Percentiles rank a stretch among this genome's conserved stretches.
Conservation (phyloP, 306 rosid genomes). For the Fragaria vesca region DNA sequence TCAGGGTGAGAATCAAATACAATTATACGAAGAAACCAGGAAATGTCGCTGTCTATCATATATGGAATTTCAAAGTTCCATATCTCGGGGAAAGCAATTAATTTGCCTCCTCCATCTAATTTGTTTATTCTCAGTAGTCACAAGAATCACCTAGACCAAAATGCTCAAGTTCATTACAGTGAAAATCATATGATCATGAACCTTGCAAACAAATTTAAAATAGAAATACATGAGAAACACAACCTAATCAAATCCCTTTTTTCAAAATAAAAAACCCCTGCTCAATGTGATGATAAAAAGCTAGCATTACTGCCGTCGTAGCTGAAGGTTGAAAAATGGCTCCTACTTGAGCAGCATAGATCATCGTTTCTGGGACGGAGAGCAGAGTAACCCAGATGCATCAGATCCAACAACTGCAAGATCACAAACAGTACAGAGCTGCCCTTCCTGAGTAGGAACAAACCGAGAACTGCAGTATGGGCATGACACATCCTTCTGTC, state of each 20-base stretch:
- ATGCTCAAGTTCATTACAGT: conserved; percentile 11
- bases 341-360: conserved; percentile 29
- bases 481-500: conserved; percentile 79
- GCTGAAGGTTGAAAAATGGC: conserved; percentile 4
- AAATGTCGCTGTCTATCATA: not conserved
- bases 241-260: conserved; percentile 14
- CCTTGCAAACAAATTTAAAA: conserved; percentile 12
- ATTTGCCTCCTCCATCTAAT: conserved; percentile 14
- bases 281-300: conserved; percentile 3
- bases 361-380: conserved; percentile 71
- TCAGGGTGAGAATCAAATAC: not conserved
- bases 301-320: not conserved
- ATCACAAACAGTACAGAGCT: conserved; percentile 75
- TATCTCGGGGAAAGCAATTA: not conserved
- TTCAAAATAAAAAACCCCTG: not conserved
- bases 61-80: conserved; percentile 5
- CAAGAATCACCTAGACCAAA: conserved; percentile 19
- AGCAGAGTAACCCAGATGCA: conserved; percentile 86
- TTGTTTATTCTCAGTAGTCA: conserved; percentile 22
- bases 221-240: conserved; percentile 22
- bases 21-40: not conserved
- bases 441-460: conserved; percentile 69
- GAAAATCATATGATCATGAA: conserved; percentile 9
- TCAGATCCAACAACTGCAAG: conserved; percentile 73
- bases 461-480: conserved; percentile 80